Evolutionary conservation across 805 yeast genomes (phyloP).

Genomic region (Nakazawaea wickerhamii): DNA sequence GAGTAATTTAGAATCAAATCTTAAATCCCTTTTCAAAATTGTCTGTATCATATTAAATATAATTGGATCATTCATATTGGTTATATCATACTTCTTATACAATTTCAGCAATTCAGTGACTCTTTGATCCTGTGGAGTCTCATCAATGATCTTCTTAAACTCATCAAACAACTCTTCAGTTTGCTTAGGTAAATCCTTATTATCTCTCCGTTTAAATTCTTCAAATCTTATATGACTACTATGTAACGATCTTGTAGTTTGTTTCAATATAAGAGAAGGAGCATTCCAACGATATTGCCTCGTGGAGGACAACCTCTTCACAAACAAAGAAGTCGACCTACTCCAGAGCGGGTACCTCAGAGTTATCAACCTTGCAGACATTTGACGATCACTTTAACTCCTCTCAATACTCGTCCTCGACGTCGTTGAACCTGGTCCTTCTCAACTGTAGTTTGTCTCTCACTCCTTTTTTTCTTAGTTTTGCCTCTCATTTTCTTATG

Average conservation of each 20-base stretch:
- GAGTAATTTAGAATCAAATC: constrained; percentile 8
- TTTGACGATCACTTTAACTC: too few relatives aligned
- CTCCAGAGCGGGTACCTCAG: background rate
- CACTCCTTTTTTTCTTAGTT: too few relatives aligned
- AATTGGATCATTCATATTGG: constrained; percentile 11
- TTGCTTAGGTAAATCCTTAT: background rate
- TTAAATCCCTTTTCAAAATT: constrained; percentile 9
- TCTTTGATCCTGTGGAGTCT: constrained; percentile 4
- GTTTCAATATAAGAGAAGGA: background rate
- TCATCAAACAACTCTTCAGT: constrained; percentile 7
- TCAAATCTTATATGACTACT: constrained; percentile 12
- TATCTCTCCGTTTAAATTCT: constrained; percentile 1
- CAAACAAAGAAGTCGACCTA: background rate
- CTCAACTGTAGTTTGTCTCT: too few relatives aligned
- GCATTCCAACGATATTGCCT: background rate
- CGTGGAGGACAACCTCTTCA: background rate
- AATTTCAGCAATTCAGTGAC: constrained; percentile 10
- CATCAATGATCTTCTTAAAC: constrained; percentile 11
- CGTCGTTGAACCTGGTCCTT: too few relatives aligned
- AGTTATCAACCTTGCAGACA: constrained; percentile 1
- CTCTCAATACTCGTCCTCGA: too few relatives aligned
- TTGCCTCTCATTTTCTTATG: too few relatives aligned
- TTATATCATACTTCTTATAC: constrained; percentile 9
- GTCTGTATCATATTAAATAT: constrained; percentile 10
- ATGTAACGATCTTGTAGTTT: constrained; percentile 12